phyloP scores from a whole-genome alignment of 805 yeast species.

The Saccharomycopsis lassenensis region DNA sequence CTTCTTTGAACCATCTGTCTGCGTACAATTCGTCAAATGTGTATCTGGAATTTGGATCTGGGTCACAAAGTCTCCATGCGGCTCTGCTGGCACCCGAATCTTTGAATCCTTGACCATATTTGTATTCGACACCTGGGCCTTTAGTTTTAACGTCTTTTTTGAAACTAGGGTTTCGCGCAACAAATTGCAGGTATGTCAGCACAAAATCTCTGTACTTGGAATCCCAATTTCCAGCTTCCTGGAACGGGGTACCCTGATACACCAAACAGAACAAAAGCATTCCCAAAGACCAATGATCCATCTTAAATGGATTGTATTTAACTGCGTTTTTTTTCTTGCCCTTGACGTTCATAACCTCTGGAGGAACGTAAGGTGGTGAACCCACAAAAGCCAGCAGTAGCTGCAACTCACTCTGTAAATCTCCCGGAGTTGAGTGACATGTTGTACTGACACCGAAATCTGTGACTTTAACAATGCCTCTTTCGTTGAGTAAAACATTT shows the following conservation, averaged over 20 bases:
- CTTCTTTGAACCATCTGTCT: slow-evolving; percentile 52
- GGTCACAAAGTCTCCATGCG: slow-evolving; percentile 68
- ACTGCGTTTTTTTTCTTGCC: slow-evolving; percentile 28
- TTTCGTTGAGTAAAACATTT: slow-evolving; percentile 60
- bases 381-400: slow-evolving; percentile 46
- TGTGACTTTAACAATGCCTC: slow-evolving; percentile 63
- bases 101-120: slow-evolving; percentile 52
- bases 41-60: slow-evolving; percentile 42
- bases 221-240: slow-evolving; percentile 34
- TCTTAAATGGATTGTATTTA: slow-evolving; percentile 50
- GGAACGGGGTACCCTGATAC: slow-evolving; percentile 51
- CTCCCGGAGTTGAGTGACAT: slow-evolving; percentile 44
- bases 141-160: slow-evolving; percentile 33
- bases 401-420: slow-evolving; percentile 32
- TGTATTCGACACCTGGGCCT: slow-evolving; percentile 66
- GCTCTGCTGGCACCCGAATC: slow-evolving; percentile 53
- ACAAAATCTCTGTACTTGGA: slow-evolving; percentile 47
- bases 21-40: slow-evolving; percentile 40
- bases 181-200: slow-evolving; percentile 33
- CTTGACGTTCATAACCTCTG: slow-evolving; percentile 53
- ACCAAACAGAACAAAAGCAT: slow-evolving; percentile 51
- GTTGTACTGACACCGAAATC: slow-evolving; percentile 91
- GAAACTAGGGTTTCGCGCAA: slow-evolving; percentile 35
- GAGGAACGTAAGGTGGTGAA: slow-evolving; percentile 73
- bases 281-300: slow-evolving; percentile 71